Base-by-base conservation (phyloP, 257 asterid species). In the Plantago ovata region DNA sequence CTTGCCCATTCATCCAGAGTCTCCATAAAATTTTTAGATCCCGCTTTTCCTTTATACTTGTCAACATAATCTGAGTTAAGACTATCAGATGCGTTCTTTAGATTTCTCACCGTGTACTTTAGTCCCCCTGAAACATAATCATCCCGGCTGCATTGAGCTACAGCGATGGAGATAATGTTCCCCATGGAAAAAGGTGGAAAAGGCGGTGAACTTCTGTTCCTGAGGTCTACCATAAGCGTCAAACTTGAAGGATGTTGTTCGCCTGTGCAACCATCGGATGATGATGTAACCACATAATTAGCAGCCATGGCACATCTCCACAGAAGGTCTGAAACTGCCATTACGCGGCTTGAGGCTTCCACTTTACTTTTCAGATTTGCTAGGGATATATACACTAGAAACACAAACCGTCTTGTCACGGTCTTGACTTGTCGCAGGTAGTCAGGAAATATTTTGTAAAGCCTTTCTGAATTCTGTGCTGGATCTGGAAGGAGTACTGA, bases 261-360 rank as follows among this genome's bases (percentile, higher is more conserved):
- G n/a, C 1, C 28, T 7, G 32, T 2, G 5, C 5, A 48, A 48
- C 50, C 19, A 44, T 44, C 50, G 13, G 50, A 44, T 44, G 20
- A 44, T 14, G 24, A 16, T 9, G 14, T 48, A 48, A 28, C 18
- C 18, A 28, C 53, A n/a, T n/a, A n/a, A n/a, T n/a, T n/a, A n/a
- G n/a, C n/a, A 48, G 1, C 53, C 53, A 48, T 48, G 32, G 28
- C 28, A 13, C 53, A 48, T 48, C 21, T 16, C 53, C 53, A 48
- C 9, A 48, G 18, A 48, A 48, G 53, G 8, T 28, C 28, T 6
- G 53, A 16, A 12, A 48, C 53, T 1, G 53, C 28, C 53, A 48
- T 9, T 20, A 48, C 53, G 11, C 28, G 53, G 12, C 53, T 48
- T 13, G 53, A 20, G 53, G 53, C 53, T 7, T 18, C 32, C 18